Evolutionary conservation across 1,139 yeast genomes (phyloP), one percentile per base, ranked within the genome.

Genomic region (Meyerozyma elateridarum): DNA sequence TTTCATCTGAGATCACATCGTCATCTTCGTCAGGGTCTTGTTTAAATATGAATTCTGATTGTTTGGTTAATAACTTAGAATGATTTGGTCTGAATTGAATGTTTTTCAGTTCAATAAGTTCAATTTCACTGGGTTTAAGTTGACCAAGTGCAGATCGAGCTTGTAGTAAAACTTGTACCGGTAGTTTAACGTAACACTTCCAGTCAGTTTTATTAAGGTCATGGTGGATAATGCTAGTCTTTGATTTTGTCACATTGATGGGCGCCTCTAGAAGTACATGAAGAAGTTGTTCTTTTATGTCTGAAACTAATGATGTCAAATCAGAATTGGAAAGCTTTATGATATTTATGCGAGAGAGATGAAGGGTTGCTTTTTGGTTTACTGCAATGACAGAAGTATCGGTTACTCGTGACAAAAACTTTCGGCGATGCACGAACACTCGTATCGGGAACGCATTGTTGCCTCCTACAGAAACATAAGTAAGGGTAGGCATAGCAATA

Each of bases 241-340:
- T 13, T 41, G 41, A 12, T 38, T 36, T 16, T 36, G 21, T 5
- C 11, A 15, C n/a, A 7, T 8, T 20, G 19, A 12, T 13, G 8
- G 8, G 25, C 30, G 36, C 35, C 5, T 13, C 19, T 5, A 42
- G 32, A 8, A 34, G 36, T 2, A 28, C 33, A 6, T 31, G 34
- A 8, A 41, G 30, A 12, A 42, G 30, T 5, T 33, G 3, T 7
- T 27, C 27, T 12, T 22, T 26, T 12, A 41, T 31, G 8, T 42
- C 45, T 8, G 29, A 26, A 9, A 37, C 28, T 4, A 42, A 36
- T 6, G 34, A 29, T 12, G 35, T 36, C 29, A 42, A 31, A 24
- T 42, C 46, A 29, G 32, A 26, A 28, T 41, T 42, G 35, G 45
- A 39, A 20, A 42, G 40, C 8, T 43, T 36, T 20, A 42, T 34